These are phyloP conservation scores for Paecilomyces sp. DNA, from an alignment of 2,329 filamentous ascomycete species.

Conservation along the genomic window DNA sequence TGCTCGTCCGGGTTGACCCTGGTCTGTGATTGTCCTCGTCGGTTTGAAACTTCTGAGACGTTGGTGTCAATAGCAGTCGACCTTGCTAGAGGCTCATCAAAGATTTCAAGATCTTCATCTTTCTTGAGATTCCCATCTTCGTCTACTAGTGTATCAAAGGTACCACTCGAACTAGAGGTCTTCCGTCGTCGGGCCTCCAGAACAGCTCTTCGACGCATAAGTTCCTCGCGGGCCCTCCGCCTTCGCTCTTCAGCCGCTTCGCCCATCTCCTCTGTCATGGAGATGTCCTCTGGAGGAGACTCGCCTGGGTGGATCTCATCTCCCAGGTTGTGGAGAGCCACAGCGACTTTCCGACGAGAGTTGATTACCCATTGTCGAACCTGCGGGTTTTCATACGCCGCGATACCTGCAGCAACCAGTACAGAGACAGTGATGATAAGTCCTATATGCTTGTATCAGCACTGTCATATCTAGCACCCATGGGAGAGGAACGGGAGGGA, in stretches of 20 bases:
- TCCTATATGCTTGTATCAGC: constrained; percentile 35
- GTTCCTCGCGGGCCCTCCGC: constrained; percentile 37
- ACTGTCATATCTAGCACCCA: not conserved
- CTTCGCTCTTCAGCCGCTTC: constrained; percentile 38
- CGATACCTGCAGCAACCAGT: constrained; percentile 55
- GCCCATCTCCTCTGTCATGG: constrained; percentile 40
- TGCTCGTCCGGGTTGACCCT: constrained; percentile 4
- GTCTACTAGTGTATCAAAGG: constrained; percentile 42
- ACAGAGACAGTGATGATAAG: constrained; percentile 57
- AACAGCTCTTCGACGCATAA: constrained; percentile 34
- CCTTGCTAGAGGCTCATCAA: constrained; percentile 15
- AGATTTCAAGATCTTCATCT: constrained; percentile 4
- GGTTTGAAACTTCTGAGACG: constrained; percentile 17
- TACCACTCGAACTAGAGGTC: constrained; percentile 13
- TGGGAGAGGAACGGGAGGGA: not conserved
- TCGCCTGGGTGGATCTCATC: constrained; percentile 51
- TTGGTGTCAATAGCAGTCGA: constrained; percentile 32
- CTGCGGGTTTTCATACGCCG: constrained; percentile 58
- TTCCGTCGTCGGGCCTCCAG: constrained; percentile 30
- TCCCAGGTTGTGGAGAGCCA: constrained; percentile 52
- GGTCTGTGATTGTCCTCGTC: constrained; percentile 13
- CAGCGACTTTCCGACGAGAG: constrained; percentile 54
- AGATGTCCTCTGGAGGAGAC: constrained; percentile 35
- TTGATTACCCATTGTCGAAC: constrained; percentile 56
- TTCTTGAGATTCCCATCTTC: constrained; percentile 28